phyloP scores from a whole-genome alignment of 2,329 filamentous ascomycete species.

The Colletotrichum sp. region DNA sequence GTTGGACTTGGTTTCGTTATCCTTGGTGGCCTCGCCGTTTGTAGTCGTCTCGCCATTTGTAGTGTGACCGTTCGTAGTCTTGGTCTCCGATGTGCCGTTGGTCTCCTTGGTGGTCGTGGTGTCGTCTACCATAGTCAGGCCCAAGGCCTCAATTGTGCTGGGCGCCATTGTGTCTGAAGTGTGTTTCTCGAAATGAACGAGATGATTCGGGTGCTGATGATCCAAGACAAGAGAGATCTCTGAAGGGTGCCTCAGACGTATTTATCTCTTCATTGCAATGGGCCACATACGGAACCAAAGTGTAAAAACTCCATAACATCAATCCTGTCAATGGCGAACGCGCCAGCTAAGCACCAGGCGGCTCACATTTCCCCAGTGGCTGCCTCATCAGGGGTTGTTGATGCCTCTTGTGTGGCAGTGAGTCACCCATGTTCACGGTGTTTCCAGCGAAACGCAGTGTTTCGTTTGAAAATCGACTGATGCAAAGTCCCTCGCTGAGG shows the following conservation, averaged over 20 bases:
- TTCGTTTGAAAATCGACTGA: background rate
- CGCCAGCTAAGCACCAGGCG: background rate
- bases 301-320: background rate
- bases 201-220: background rate
- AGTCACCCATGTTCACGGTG: conserved; percentile 2
- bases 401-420: background rate
- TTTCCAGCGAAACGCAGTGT: background rate
- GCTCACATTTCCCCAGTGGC: background rate
- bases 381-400: background rate
- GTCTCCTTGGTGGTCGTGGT: background rate
- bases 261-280: background rate
- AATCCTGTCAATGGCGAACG: background rate
- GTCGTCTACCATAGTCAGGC: background rate
- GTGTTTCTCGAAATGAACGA: background rate
- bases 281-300: background rate
- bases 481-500: background rate
- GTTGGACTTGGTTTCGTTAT: background rate
- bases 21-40: background rate
- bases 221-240: background rate
- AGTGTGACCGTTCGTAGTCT: background rate
- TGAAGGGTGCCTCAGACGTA: background rate
- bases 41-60: background rate
- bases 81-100: background rate
- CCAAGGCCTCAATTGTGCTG: background rate
- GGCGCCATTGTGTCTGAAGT: conserved; percentile 1